These are phyloP conservation scores for Keqinozyma sinolaborantium DNA, from an alignment of 1,139 yeast genomes.

Conservation along the genomic window DNA sequence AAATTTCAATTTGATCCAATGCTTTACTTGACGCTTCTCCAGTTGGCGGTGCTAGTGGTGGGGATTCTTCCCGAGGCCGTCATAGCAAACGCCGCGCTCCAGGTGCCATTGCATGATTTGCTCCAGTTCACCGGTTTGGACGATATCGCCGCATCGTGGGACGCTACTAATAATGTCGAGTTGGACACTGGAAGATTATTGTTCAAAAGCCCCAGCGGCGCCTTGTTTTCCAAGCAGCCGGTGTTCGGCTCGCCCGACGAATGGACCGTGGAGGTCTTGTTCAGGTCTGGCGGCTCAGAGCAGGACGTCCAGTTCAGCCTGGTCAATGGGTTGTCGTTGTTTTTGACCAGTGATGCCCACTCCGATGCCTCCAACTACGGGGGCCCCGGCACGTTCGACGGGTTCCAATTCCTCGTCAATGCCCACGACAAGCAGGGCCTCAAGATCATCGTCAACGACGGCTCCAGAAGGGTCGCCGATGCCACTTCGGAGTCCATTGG, in stretches of 20 bases:
- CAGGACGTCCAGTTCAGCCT: constrained; percentile 24
- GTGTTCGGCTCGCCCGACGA: constrained; percentile 32
- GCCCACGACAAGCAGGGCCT: constrained; percentile 47
- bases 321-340: constrained; percentile 49
- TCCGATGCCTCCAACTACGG: constrained; percentile 34
- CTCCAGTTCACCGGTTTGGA: constrained; percentile 18
- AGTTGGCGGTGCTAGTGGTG: neutral
- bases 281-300: constrained; percentile 52
- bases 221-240: constrained; percentile 46
- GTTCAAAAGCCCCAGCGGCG: constrained; percentile 37
- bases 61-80: constrained; percentile 3
- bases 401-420: constrained; percentile 56
- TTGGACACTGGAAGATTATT: constrained; percentile 40
- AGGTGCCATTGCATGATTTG: constrained; percentile 32
- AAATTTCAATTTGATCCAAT: neutral
- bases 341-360: constrained; percentile 34
- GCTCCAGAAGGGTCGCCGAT: constrained; percentile 29
- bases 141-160: constrained; percentile 28
- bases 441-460: constrained; percentile 59
- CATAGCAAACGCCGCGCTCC: too few species aligned
- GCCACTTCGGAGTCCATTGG: constrained; percentile 40
- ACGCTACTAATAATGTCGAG: constrained; percentile 19
- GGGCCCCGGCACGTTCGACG: constrained; percentile 54
- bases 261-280: constrained; percentile 60
- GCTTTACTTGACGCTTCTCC: neutral